phyloP scores from a whole-genome alignment of 371 early-diverging fungal genomes.

The Syncephalastrum monosporum region DNA sequence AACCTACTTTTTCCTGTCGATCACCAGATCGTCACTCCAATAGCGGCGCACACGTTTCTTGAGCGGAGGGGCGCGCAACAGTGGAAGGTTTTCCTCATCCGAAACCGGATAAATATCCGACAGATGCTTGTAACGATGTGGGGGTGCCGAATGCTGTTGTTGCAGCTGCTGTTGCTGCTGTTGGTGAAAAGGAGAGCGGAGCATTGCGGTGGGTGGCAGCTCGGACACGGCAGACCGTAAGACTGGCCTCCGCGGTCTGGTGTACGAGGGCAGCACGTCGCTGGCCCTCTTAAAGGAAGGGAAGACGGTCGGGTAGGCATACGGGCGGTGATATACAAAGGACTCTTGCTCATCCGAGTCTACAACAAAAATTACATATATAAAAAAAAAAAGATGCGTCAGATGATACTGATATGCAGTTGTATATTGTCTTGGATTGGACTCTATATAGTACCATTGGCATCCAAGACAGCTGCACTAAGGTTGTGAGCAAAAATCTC shows the following conservation, averaged over 20 bases:
- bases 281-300: conserved; percentile 20
- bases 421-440: conserved; percentile 3
- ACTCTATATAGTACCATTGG: conserved; percentile 33
- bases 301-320: conserved; percentile 23
- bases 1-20: no score
- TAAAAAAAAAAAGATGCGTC: conserved; percentile 1
- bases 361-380: conserved; percentile 7
- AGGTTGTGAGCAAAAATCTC: conserved; percentile 47
- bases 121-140: conserved; percentile 1
- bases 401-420: neutral
- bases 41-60: no score
- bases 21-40: no score
- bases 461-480: conserved; percentile 48
- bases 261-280: conserved; percentile 10
- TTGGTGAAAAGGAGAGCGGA: conserved; percentile 8
- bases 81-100: conserved; percentile 7
- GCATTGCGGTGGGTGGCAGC: conserved; percentile 27
- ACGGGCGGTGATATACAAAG: conserved; percentile 35
- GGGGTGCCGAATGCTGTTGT: conserved; percentile 1
- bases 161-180: neutral
- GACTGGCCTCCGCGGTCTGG: conserved; percentile 30
- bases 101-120: neutral
- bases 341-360: conserved; percentile 40
- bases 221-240: conserved; percentile 42
- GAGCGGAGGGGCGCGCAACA: neutral